phyloP scores from a whole-genome alignment of 2,329 filamentous ascomycete species.

The Aureobasidium sp. region DNA sequence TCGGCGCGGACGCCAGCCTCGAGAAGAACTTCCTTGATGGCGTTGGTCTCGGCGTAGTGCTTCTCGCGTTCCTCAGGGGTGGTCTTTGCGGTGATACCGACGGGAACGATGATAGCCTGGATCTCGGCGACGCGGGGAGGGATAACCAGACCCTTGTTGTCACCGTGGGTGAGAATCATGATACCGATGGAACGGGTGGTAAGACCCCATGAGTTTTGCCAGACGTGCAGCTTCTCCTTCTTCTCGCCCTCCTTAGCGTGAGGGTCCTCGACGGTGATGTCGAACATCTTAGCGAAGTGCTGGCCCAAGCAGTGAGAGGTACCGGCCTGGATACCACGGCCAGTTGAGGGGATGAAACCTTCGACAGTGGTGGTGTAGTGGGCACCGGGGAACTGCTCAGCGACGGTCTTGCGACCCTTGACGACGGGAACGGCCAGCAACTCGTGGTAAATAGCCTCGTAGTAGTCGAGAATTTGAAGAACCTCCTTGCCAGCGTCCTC shows the following conservation, averaged over 20 bases:
- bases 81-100: slow-evolving; percentile 86
- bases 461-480: slow-evolving; percentile 84
- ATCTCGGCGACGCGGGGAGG: slow-evolving; percentile 83
- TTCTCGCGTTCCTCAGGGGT: slow-evolving; percentile 69
- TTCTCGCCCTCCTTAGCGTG: slow-evolving; percentile 60
- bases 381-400: slow-evolving; percentile 95
- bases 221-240: slow-evolving; percentile 75
- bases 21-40: slow-evolving; percentile 61
- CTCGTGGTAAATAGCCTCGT: slow-evolving; percentile 86
- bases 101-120: slow-evolving; percentile 82
- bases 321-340: slow-evolving; percentile 90
- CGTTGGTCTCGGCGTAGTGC: slow-evolving; percentile 68
- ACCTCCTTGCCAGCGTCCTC: slow-evolving; percentile 78
- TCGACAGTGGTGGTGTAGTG: slow-evolving; percentile 96
- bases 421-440: slow-evolving; percentile 92
- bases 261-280: slow-evolving; percentile 94
- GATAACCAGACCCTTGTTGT: slow-evolving; percentile 90
- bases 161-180: slow-evolving; percentile 97
- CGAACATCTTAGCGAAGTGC: slow-evolving; percentile 99
- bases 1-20: slow-evolving; percentile 70
- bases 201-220: slow-evolving; percentile 99
- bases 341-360: slow-evolving; percentile 92
- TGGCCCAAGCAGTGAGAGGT: slow-evolving; percentile 93
- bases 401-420: slow-evolving; percentile 89
- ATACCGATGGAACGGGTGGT: slow-evolving; percentile 96